These are phyloP conservation scores for Hortiboletus flavorubellus DNA, from an alignment of 768 basidiomycete genomes.

Conservation along the genomic window DNA sequence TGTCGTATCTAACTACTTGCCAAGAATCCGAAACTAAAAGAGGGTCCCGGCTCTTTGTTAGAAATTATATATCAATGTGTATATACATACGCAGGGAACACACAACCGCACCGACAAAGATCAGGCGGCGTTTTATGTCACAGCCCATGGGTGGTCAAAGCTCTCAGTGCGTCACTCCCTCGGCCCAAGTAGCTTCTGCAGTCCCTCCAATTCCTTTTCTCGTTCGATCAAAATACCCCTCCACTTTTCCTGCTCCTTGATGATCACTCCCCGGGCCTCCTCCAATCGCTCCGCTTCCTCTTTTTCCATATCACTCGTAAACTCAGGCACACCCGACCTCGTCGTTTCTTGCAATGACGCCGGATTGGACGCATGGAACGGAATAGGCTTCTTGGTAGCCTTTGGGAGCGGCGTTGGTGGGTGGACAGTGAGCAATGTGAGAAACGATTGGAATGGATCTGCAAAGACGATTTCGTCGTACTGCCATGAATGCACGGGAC, in stretches of 20 bases:
- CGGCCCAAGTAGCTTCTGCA: constrained; percentile 50
- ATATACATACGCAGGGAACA: too few species aligned
- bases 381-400: constrained; percentile 53
- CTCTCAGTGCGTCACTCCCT: constrained; percentile 1
- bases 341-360: constrained; percentile 62
- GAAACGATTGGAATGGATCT: constrained; percentile 87
- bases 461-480: constrained; percentile 98
- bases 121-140: background rate
- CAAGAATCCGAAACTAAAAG: too few species aligned
- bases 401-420: constrained; percentile 82
- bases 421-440: constrained; percentile 74
- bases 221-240: constrained; percentile 64
- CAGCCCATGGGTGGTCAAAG: background rate
- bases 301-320: constrained; percentile 78
- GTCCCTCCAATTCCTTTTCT: constrained; percentile 73
- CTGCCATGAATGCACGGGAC: constrained; percentile 95
- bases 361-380: constrained; percentile 66
- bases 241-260: constrained; percentile 77
- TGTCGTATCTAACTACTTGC: too few species aligned
- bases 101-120: too few species aligned
- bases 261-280: constrained; percentile 63
- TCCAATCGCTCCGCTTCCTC: constrained; percentile 82
- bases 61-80: too few species aligned
- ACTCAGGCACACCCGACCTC: constrained; percentile 72
- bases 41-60: too few species aligned